phyloP scores from a whole-genome alignment of 2,329 filamentous ascomycete species.

The Waltergamsia citrina region DNA sequence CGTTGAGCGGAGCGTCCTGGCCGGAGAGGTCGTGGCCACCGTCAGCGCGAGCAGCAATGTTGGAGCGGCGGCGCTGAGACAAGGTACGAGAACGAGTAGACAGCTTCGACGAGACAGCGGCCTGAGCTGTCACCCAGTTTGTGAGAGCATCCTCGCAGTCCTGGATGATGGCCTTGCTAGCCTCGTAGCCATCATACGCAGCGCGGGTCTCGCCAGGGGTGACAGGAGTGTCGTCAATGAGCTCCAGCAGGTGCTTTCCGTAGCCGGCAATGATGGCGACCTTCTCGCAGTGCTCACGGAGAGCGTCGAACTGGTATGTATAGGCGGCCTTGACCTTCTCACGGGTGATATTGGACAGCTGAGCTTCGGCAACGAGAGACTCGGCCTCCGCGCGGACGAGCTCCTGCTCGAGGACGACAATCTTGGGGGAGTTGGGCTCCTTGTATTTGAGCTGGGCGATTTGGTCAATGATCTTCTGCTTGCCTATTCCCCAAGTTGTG shows the following conservation, averaged over 20 bases:
- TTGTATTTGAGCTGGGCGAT: slow-evolving; percentile 99
- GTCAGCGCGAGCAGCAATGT: slow-evolving; percentile 58
- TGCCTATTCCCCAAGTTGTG: slow-evolving; percentile 45
- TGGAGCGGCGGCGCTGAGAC: slow-evolving; percentile 72
- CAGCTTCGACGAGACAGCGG: slow-evolving; percentile 77
- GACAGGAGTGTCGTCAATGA: slow-evolving; percentile 93
- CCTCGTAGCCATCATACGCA: slow-evolving; percentile 96
- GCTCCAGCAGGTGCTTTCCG: slow-evolving; percentile 94
- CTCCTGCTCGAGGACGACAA: slow-evolving; percentile 96
- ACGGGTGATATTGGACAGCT: slow-evolving; percentile 97
- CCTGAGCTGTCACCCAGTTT: slow-evolving; percentile 91
- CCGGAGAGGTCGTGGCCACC: slow-evolving; percentile 66
- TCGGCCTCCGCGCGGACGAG: slow-evolving; percentile 97
- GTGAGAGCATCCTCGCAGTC: slow-evolving; percentile 96
- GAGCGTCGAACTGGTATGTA: slow-evolving; percentile 94
- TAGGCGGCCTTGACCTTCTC: slow-evolving; percentile 99
- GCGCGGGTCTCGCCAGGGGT: slow-evolving; percentile 93
- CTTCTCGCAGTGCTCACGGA: slow-evolving; percentile 97
- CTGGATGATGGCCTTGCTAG: slow-evolving; percentile 97
- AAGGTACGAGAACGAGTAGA: slow-evolving; percentile 81
- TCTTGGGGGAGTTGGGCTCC: slow-evolving; percentile 95
- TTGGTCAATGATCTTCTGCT: slow-evolving; percentile 98
- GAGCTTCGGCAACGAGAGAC: slow-evolving; percentile 95
- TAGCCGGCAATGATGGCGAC: slow-evolving; percentile 95
- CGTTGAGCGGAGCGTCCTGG: slow-evolving; percentile 72